Evolutionary conservation across 2,329 filamentous ascomycete genomes (phyloP), one percentile per base, ranked within the genome.

Genomic region (Calonectria leucothoes): DNA sequence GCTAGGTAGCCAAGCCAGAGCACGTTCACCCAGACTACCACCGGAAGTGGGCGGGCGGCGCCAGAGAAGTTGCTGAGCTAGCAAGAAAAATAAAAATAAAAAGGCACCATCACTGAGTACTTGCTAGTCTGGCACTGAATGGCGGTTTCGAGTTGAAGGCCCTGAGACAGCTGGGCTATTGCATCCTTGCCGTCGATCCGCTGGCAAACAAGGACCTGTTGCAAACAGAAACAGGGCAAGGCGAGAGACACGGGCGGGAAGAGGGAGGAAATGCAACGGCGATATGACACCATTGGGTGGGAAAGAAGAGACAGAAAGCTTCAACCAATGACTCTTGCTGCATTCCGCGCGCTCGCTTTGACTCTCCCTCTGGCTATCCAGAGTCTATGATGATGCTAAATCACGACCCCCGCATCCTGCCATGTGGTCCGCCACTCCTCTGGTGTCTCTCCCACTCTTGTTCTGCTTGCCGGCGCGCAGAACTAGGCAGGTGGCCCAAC

Each of bases 131-230:
- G 55, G 55, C 55, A 59, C 55, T 35, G 33, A 31, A 63, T 63
- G 59, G 45, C 49, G 48, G 67, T 69, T 69, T 69, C 67, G 67
- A 69, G 57, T 69, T 69, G 67, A 52, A 59, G 67, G 57, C n/a
- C 67, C 57, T 55, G 67, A 69, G 67, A 69, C 67, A 64, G 37
- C 20, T 52, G 33, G 48, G 35, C 57, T 61, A 63, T 52, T 27
- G 39, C 55, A 29, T 63, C 55, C 55, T 37, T 37, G 57, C 55
- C 27, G 49, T 66, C 49, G 65, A 52, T 67, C 35, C 48, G 65
- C 12, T 39, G 49, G 49, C 65, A 67, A 59, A 59, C 55, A 57
- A 57, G 52, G 52, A n/a, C 11, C 25, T 31, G 39, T 49, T 42
- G 39, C 35, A 42, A 42, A n/a, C n/a, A 23, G 61, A 45, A 65